Base-by-base conservation (phyloP, 208 protist genomes). In the Endotrypanum monterogeii region DNA sequence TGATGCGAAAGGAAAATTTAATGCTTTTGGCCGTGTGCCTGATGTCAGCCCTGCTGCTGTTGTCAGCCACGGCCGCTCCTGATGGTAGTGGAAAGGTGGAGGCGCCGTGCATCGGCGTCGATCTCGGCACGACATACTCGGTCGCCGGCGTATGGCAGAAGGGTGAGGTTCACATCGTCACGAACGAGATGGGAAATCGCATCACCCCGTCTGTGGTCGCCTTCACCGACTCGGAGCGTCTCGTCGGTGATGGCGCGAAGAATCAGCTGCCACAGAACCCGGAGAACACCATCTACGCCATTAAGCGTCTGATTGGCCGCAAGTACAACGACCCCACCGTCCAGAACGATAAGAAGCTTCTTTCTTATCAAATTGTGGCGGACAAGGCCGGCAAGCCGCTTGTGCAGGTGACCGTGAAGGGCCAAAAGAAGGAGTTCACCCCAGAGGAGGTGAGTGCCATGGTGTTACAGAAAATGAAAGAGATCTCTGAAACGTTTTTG, bases 61-160 rank as follows among this genome's bases (percentile, higher is more conserved):
- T 81, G n/a, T 63, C 74, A 30, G 86, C 77, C 1, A 52, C 55
- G 28, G 88, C 89, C 6, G 86, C 84, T 16, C 78, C 89, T 14
- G 89, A 91, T 50, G 84, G 84, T 66, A 75, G 69, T 51, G 89
- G 87, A 60, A 94, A 95, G 79, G 89, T 97, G 8, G 90, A 97
- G 74, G 70, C 82, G 2, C 92, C 94, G n/a, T 94, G 94, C 78
- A 88, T 99, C 67, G 96, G 96, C 52, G 96, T 98, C 56, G 96
- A 98, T 78, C 85, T 98, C 7, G 96, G 96, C 65, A 99, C 98
- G 8, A 99, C 98, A 51, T 99, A 99, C 91, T 98, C 93, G 37
- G 98, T 98, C 83, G 98, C 99, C 16, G 98, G 96, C 75, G 93
- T 99, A 5, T 99, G 92, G 92, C 93, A 98, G 88, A 98, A 99